A percentile compares a stretch with the other conserved stretches of the same genome.
These are phyloP conservation scores for Colletotrichum neosansevieriae DNA, from an alignment of 2,329 filamentous ascomycete genomes.

Conservation along the genomic window DNA sequence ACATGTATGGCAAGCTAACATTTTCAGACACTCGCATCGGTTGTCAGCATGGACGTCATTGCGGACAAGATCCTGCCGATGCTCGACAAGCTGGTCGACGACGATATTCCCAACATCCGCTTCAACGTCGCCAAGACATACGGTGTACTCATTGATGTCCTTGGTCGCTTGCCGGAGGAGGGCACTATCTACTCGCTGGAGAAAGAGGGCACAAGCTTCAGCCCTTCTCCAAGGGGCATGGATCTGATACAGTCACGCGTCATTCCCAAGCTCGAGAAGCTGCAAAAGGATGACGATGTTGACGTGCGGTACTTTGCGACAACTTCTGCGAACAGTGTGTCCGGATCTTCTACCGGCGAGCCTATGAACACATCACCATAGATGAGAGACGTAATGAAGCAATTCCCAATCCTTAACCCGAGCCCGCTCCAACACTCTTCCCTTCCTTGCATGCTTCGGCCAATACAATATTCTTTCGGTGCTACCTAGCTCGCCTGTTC, in stretches of 20 bases:
- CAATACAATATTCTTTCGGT: constrained; percentile 26
- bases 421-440: constrained; percentile 21
- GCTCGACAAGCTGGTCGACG: constrained; percentile 90
- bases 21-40: constrained; percentile 86
- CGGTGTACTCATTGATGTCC: constrained; percentile 86
- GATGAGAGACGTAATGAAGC: constrained; percentile 64
- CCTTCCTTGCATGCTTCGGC: constrained; percentile 31
- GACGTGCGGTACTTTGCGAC: constrained; percentile 98
- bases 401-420: constrained; percentile 60
- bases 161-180: constrained; percentile 89
- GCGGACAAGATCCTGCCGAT: constrained; percentile 94
- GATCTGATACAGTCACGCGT: constrained; percentile 89
- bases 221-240: constrained; percentile 77
- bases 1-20: constrained; percentile 43
- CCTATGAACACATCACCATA: constrained; percentile 76
- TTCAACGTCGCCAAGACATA: constrained; percentile 99
- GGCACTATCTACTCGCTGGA: constrained; percentile 88
- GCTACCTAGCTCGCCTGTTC: constrained; percentile 18
- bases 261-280: constrained; percentile 90
- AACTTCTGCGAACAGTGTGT: constrained; percentile 77
- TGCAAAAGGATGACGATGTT: constrained; percentile 97
- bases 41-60: constrained; percentile 94
- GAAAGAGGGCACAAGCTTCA: constrained; percentile 74
- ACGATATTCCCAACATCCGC: constrained; percentile 98
- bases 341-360: constrained; percentile 62